Evolutionary conservation across 2,329 filamentous ascomycete genomes (phyloP), one percentile per base, ranked within the genome.

Genomic region (Phaeoacremonium minimum): DNA sequence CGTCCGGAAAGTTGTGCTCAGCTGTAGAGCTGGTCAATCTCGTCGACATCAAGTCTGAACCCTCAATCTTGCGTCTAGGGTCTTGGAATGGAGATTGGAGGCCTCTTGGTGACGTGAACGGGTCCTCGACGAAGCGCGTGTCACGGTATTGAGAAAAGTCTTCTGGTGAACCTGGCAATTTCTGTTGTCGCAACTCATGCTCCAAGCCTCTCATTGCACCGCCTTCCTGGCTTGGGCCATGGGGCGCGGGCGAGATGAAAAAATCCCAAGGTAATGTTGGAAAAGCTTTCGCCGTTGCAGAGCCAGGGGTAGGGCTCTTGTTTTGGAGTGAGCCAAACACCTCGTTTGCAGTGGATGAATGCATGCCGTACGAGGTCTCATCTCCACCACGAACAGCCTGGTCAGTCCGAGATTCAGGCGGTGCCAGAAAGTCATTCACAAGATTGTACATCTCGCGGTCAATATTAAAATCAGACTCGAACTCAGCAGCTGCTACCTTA

Each of bases 361-460:
- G 66, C 72, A 78, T 75, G 13, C 71, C 75, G 42, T 77, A 78
- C 3, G 69, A 75, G 4, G 69, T 60, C 28, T 74, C 68, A 6
- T 52, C 35, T 7, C 35, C 40, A 4, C 31, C 33, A 30, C 14
- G 8, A 18, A 19, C 16, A 9, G 26, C 15, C 15, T 28, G 31
- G 6, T 15, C 22, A 3, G 36, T 36, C 17, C 45, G 32, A 42
- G 51, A 52, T 41, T 72, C 61, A 17, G 69, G 62, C 33, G 64
- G 68, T 33, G 60, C 60, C 16, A 75, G 48, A 41, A 75, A 73
- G 5, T 66, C 67, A 16, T 68, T 63, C n/a, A 75, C 56, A 52
- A 73, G 67, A 26, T 35, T 20, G 16, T 36, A 33, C 33, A 44
- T 42, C 28, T 37, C 31, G 15, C 32, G 38, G 22, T 44, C 40